Conservation (phyloP, 2,329 filamentous ascomycete genomes). For the Penicillium sp. region DNA sequence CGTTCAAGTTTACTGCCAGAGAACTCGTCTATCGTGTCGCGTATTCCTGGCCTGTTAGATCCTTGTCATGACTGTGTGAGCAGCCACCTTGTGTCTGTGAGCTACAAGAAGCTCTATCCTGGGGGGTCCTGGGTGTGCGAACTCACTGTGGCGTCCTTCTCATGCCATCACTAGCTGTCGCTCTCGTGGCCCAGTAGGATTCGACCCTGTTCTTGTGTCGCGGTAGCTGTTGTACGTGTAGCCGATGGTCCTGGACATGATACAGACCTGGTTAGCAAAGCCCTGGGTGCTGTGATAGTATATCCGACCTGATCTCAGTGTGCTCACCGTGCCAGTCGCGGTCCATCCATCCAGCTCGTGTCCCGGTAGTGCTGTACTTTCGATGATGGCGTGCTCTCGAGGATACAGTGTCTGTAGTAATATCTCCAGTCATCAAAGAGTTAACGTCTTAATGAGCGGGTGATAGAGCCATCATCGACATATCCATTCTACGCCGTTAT, state of each 20-base stretch:
- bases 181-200: not conserved
- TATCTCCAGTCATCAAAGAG: too few species aligned
- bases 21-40: not conserved
- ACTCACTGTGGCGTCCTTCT: not conserved
- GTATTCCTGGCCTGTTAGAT: not conserved
- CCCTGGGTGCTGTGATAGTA: not conserved
- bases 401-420: not conserved
- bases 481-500: too few species aligned
- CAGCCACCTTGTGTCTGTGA: not conserved
- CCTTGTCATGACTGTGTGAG: not conserved
- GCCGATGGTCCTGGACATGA: not conserved
- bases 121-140: too few species aligned
- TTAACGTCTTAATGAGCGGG: too few species aligned
- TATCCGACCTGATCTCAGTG: not conserved
- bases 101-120: not conserved
- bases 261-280: not conserved
- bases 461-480: too few species aligned
- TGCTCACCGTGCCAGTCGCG: not conserved
- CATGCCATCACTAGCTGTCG: not conserved
- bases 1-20: not conserved
- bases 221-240: not conserved
- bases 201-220: not conserved
- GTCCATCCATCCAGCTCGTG: not conserved
- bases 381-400: not conserved
- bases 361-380: not conserved